Evolutionary conservation across 345 rosid genomes (phyloP).

Genomic region (Trapa bicornis): DNA sequence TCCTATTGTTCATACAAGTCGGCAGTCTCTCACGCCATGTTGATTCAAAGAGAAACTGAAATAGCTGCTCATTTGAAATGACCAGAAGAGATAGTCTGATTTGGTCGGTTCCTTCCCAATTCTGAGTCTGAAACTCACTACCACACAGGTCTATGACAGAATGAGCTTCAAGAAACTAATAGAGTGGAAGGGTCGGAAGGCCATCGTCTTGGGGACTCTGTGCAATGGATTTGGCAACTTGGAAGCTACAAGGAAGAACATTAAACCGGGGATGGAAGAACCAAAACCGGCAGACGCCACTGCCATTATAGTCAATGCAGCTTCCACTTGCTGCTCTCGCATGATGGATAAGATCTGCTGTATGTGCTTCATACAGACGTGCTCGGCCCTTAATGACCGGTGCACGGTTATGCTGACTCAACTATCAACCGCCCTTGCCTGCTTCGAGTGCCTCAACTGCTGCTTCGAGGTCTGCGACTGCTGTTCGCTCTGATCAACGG

Average conservation of each 20-base stretch:
- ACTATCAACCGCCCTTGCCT: constrained; percentile 58
- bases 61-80: background rate
- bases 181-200: constrained; percentile 19
- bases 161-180: constrained; percentile 17
- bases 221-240: constrained; percentile 66
- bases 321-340: constrained; percentile 34
- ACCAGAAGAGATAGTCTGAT: background rate
- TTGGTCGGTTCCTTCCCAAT: too few species aligned
- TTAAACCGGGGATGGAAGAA: constrained; percentile 51
- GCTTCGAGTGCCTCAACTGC: constrained; percentile 60
- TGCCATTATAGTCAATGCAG: constrained; percentile 41
- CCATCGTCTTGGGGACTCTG: constrained; percentile 27
- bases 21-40: background rate
- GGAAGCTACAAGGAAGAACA: constrained; percentile 43
- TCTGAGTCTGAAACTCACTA: too few species aligned
- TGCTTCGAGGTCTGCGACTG: constrained; percentile 58
- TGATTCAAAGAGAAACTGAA: background rate
- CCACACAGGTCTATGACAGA: constrained; percentile 21
- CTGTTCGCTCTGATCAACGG: background rate
- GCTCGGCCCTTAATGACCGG: constrained; percentile 44
- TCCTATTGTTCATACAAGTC: background rate
- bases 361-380: constrained; percentile 66
- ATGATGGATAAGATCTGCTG: constrained; percentile 42
- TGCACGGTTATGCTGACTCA: constrained; percentile 48
- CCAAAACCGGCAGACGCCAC: constrained; percentile 39